Evolutionary conservation across 208 protist species (phyloP).

Genomic region (Acanthamoeba castellanii): DNA sequence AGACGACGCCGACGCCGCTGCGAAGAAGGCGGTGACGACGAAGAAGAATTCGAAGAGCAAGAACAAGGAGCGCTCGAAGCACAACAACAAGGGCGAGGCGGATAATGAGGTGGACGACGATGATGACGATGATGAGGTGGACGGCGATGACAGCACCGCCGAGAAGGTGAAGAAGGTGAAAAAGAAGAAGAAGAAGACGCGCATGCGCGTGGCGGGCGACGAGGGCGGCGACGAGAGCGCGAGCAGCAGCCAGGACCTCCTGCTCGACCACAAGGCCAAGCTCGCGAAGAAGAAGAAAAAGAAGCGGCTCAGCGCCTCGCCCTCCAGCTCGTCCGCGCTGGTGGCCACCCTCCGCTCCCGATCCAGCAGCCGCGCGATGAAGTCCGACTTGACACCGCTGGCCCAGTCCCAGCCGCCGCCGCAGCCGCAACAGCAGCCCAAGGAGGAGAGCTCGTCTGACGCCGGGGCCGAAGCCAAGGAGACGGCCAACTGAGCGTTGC

Average conservation of each 20-base stretch:
- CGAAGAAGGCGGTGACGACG: neutral
- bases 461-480: no score
- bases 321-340: neutral
- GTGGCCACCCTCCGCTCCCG: neutral
- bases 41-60: neutral
- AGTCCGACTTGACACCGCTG: neutral
- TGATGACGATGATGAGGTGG: neutral
- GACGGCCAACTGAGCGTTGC: no score
- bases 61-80: neutral
- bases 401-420: no score
- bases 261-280: slow-evolving; percentile 1
- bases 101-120: neutral
- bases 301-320: neutral
- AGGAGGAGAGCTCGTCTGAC: no score
- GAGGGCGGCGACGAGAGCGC: neutral
- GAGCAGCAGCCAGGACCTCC: slow-evolving; percentile 23
- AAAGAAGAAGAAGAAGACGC: neutral
- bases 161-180: neutral
- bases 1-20: neutral
- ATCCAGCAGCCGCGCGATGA: neutral
- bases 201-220: neutral
- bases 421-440: no score
- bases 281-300: slow-evolving; percentile 21
- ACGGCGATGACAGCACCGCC: neutral
- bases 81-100: neutral